These are phyloP conservation scores for Exophiala lecanii-corni DNA, from an alignment of 2,329 filamentous ascomycete species.

Conservation along the genomic window DNA sequence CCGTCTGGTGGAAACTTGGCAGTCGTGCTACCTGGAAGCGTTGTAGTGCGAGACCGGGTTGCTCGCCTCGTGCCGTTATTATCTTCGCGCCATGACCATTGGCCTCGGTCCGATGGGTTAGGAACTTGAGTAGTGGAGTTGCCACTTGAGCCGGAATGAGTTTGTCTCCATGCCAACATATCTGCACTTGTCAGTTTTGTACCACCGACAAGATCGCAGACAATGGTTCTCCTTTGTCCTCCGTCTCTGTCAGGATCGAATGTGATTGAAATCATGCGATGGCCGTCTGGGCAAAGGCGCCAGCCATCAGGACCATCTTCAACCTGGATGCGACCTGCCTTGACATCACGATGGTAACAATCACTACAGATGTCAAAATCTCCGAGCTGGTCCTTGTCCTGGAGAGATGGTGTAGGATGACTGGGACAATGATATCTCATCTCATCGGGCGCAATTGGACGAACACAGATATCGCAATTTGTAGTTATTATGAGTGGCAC, in stretches of 20 bases:
- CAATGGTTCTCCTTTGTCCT: conserved; percentile 63
- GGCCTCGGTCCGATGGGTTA: conserved; percentile 9
- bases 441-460: conserved; percentile 64
- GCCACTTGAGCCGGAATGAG: conserved; percentile 10
- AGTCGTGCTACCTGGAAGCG: conserved; percentile 5
- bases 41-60: conserved; percentile 12
- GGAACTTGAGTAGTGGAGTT: conserved; percentile 4
- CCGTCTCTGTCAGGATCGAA: conserved; percentile 63
- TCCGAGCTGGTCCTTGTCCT: conserved; percentile 52
- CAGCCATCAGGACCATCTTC: conserved; percentile 78
- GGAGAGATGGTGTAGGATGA: conserved; percentile 49
- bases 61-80: conserved; percentile 11
- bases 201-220: conserved; percentile 74
- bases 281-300: conserved; percentile 73
- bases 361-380: conserved; percentile 79
- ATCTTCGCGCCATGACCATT: conserved; percentile 27
- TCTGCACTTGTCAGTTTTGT: conserved; percentile 60
- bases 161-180: conserved; percentile 28
- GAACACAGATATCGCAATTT: conserved; percentile 72
- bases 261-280: conserved; percentile 77
- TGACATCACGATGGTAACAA: conserved; percentile 69
- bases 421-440: conserved; percentile 72
- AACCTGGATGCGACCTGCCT: conserved; percentile 59
- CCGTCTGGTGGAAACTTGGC: conserved; percentile 68
- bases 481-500: conserved; percentile 67